Percentiles rank a stretch among this genome's conserved stretches.
Evolutionary conservation across 176 grass and related monocot genomes (phyloP).

Genomic region (Eleusine indica): DNA sequence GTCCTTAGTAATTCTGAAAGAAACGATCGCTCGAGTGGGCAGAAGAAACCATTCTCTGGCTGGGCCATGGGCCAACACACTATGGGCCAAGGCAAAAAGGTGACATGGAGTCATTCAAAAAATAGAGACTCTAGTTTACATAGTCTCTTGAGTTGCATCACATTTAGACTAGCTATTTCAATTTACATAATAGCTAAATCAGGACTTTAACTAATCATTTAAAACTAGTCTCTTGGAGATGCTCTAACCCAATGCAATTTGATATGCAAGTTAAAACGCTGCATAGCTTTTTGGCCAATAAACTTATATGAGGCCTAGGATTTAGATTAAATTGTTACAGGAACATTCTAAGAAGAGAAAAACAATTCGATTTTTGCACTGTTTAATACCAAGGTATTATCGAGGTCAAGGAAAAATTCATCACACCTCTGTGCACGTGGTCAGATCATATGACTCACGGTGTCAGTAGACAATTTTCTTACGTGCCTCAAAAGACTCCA

Average conservation of each 20-base stretch:
- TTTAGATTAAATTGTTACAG: neutral
- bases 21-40: no score
- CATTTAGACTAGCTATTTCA: no score
- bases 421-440: neutral
- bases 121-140: no score
- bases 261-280: neutral
- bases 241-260: neutral
- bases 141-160: no score
- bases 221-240: no score
- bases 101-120: no score
- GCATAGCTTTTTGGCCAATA: neutral
- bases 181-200: no score
- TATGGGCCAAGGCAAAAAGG: no score
- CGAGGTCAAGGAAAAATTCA: conserved; percentile 5
- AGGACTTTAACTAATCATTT: no score
- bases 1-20: no score
- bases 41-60: no score
- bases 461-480: neutral
- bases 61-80: no score
- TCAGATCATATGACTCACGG: conserved; percentile 7
- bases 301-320: neutral
- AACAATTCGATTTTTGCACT: neutral
- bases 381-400: neutral
- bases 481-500: neutral
- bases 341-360: neutral